phyloP scores from a whole-genome alignment of 2,329 filamentous ascomycete species.

The Truncatella angustata region DNA sequence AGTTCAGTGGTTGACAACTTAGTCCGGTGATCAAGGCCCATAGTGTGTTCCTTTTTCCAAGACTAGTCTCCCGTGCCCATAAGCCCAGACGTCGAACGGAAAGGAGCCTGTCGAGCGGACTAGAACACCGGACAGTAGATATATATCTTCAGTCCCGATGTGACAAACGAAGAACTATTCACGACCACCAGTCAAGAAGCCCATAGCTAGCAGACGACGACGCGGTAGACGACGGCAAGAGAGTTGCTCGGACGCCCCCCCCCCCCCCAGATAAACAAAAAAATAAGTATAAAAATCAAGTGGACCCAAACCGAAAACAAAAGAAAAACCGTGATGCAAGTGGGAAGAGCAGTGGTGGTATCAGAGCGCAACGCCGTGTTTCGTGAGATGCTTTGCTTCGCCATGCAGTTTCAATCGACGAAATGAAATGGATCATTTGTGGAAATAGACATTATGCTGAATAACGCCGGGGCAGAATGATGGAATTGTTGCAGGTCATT shows the following conservation, averaged over 20 bases:
- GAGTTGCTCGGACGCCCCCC: no score
- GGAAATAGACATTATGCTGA: slow-evolving; percentile 34
- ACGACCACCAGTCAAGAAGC: no score
- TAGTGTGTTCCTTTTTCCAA: neutral
- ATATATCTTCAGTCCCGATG: no score
- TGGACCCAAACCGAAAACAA: neutral
- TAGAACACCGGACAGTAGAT: no score
- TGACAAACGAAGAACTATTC: no score
- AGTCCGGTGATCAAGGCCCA: neutral
- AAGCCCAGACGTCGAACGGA: no score
- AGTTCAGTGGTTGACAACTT: neutral
- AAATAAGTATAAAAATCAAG: neutral
- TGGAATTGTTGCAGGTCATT: slow-evolving; percentile 14
- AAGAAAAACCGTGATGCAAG: slow-evolving; percentile 31
- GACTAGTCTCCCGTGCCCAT: neutral
- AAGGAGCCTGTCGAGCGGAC: no score
- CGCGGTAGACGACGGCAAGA: no score
- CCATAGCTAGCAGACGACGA: no score
- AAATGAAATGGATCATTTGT: slow-evolving; percentile 25
- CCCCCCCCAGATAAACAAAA: neutral
- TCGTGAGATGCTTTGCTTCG: slow-evolving; percentile 37
- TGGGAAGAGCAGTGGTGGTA: slow-evolving; percentile 35
- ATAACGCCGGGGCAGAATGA: slow-evolving; percentile 29
- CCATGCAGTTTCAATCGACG: slow-evolving; percentile 33
- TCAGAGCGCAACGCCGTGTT: slow-evolving; percentile 35